Evolutionary conservation across 139 green algal species (phyloP).

Genomic region (Cymbomonas tetramitiformis): DNA sequence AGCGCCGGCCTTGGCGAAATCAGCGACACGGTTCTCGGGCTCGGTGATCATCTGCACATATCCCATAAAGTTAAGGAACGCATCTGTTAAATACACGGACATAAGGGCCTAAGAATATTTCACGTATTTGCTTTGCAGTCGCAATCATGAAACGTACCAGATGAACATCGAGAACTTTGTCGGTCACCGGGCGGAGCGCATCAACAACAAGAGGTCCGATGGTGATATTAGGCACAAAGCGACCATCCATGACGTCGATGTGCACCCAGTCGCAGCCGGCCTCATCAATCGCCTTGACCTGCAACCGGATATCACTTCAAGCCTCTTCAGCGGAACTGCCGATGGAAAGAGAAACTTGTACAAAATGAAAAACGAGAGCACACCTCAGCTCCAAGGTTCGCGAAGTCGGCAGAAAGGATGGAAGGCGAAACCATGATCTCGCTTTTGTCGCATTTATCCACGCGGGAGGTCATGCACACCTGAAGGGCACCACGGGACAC

Average conservation of each 20-base stretch:
- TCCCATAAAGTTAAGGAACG: no score
- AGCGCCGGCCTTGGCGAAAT: constrained; percentile 91
- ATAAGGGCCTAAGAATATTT: no score
- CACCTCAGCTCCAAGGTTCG: constrained; percentile 80
- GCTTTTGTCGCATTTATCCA: constrained; percentile 35
- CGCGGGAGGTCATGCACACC: constrained; percentile 20
- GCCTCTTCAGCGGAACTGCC: neutral
- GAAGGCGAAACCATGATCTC: constrained; percentile 70
- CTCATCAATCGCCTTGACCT: constrained; percentile 80
- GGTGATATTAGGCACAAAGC: constrained; percentile 98
- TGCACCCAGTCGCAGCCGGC: constrained; percentile 91
- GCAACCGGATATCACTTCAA: neutral
- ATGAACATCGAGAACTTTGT: constrained; percentile 83
- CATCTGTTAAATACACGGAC: no score
- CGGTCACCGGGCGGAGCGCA: constrained; percentile 81
- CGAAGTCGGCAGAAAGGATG: constrained; percentile 90
- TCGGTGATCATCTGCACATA: constrained; percentile 99
- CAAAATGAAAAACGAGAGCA: neutral
- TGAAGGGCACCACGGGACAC: neutral
- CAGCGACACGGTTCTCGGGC: constrained; percentile 80
- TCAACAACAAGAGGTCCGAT: constrained; percentile 93
- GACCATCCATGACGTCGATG: constrained; percentile 87
- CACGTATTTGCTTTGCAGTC: no score
- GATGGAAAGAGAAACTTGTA: neutral
- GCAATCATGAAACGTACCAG: no score